phyloP scores from a whole-genome alignment of 1,284 basidiomycete genomes.

The Trametes sp. region DNA sequence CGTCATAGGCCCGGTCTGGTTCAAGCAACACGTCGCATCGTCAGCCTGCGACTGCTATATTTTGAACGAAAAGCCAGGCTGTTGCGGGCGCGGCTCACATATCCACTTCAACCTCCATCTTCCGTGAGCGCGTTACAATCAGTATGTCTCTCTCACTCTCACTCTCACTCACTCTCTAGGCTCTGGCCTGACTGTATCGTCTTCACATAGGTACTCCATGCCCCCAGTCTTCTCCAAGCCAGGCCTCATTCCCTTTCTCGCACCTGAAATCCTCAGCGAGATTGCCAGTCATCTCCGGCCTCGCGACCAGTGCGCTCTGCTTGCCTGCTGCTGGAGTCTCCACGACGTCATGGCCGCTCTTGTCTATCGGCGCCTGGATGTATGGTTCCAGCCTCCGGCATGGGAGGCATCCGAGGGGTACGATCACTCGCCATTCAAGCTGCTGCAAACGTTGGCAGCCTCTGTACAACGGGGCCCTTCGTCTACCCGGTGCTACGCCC shows the following conservation, averaged over 20 bases:
- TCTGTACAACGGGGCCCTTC: no score
- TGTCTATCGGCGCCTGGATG: not conserved
- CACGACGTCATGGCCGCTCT: not conserved
- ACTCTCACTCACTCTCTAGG: no score
- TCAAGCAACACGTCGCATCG: no score
- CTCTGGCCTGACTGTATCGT: no score
- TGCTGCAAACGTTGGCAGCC: not conserved
- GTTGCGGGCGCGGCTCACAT: no score
- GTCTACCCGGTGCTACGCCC: not conserved
- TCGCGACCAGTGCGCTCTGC: not conserved
- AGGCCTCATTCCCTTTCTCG: not conserved
- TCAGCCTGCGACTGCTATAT: no score
- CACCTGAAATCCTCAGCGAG: not conserved
- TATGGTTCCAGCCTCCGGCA: not conserved
- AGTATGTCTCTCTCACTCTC: no score
- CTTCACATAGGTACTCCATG: not conserved
- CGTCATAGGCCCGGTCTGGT: no score
- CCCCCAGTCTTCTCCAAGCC: not conserved
- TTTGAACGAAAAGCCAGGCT: no score
- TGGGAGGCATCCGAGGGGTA: not conserved
- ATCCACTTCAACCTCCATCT: no score
- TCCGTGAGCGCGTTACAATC: no score
- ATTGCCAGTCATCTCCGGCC: not conserved
- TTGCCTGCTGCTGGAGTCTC: not conserved
- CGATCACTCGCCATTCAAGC: not conserved